These are phyloP conservation scores for Blastomyces gilchristii DNA, from an alignment of 2,329 filamentous ascomycete species.

Conservation along the genomic window DNA sequence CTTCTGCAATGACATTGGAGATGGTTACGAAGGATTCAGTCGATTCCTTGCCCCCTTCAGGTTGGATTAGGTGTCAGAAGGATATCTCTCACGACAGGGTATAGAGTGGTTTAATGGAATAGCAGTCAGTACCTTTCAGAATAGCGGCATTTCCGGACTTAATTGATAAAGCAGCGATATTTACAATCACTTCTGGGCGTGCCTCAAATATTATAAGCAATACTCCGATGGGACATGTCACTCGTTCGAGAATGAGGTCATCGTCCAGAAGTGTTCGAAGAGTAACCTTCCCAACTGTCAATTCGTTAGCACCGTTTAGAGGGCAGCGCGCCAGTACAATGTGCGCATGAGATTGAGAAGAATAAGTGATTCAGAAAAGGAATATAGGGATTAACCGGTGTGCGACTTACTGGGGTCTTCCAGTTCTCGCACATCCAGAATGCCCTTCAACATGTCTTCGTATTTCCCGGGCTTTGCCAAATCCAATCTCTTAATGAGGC, in stretches of 20 bases:
- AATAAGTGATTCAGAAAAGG: neutral
- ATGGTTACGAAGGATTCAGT: conserved; percentile 92
- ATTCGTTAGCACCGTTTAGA: conserved; percentile 13
- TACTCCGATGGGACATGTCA: conserved; percentile 93
- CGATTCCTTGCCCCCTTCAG: conserved; percentile 79
- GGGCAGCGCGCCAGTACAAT: neutral
- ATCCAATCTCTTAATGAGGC: conserved; percentile 79
- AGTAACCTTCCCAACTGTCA: conserved; percentile 67
- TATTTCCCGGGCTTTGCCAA: conserved; percentile 80
- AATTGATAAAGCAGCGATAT: conserved; percentile 89
- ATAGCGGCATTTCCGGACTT: conserved; percentile 97
- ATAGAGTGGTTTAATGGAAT: neutral
- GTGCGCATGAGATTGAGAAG: neutral
- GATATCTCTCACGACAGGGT: neutral
- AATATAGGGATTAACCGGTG: neutral
- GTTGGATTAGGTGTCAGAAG: conserved; percentile 8
- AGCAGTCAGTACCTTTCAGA: conserved; percentile 56
- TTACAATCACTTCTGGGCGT: conserved; percentile 93
- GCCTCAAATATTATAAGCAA: conserved; percentile 97
- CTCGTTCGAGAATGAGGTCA: conserved; percentile 70
- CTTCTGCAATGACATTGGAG: conserved; percentile 68
- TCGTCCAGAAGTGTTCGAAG: conserved; percentile 80
- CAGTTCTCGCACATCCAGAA: conserved; percentile 73
- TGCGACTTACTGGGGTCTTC: conserved; percentile 65
- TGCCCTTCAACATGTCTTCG: conserved; percentile 95